phyloP scores from a whole-genome alignment of 1,284 basidiomycete species.

The Tilletia setariae region DNA sequence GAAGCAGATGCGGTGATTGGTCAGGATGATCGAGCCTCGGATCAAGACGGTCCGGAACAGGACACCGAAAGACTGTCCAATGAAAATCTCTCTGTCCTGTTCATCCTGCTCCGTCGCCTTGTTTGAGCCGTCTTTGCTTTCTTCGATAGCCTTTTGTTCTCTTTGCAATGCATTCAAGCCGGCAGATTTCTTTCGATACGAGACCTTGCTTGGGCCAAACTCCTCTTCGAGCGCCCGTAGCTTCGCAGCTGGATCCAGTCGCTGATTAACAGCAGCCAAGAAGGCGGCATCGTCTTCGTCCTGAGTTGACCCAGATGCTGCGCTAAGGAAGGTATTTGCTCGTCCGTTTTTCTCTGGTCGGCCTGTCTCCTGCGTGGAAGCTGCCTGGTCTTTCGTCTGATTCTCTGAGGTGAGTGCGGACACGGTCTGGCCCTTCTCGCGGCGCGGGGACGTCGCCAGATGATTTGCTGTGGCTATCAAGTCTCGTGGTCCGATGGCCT shows the following conservation, averaged over 20 bases:
- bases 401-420: not conserved
- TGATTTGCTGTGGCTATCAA: too few species aligned
- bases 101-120: constrained; percentile 20
- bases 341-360: not conserved
- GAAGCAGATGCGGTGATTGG: constrained; percentile 43
- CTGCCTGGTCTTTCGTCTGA: not conserved
- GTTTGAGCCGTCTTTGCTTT: not conserved
- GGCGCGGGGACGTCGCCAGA: not conserved
- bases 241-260: constrained; percentile 18
- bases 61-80: constrained; percentile 26
- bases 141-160: too few species aligned
- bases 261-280: constrained; percentile 17
- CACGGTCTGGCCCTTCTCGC: not conserved
- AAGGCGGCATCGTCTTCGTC: constrained; percentile 14
- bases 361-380: not conserved
- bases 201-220: constrained; percentile 33
- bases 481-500: too few species aligned
- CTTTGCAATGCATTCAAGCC: too few species aligned
- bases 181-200: constrained; percentile 19
- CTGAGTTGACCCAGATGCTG: constrained; percentile 17
- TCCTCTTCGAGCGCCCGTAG: constrained; percentile 34
- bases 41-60: constrained; percentile 42
- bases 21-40: constrained; percentile 41
- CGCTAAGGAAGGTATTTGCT: not conserved
- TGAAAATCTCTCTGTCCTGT: constrained; percentile 33